Evolutionary conservation across 2,329 filamentous ascomycete species (phyloP), one percentile per base, ranked within the genome.

Genomic region (Trichoderma polysporum): DNA sequence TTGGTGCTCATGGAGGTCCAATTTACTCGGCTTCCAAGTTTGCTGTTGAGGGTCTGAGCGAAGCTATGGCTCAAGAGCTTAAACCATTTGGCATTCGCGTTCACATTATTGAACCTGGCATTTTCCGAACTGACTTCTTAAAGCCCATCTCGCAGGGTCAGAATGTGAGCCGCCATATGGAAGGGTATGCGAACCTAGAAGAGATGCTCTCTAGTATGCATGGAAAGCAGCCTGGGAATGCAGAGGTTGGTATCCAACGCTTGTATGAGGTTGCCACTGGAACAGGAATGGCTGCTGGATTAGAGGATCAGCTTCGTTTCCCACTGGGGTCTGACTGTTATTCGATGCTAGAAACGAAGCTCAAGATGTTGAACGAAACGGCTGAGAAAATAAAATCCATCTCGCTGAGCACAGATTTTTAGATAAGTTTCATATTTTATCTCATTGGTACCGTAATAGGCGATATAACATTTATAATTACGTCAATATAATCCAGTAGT

Each of bases 11-110:
- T 0, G 75, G 75, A 4, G 74, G 77, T 13, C 68, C 70, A 6
- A 74, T 77, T 2, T 81, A 82, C 56, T 76, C 79, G 56, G 74
- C 75, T 10, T 73, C 75, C 22, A 81, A 82, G 64, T 81, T 76
- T 71, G 79, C 77, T 0, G 71, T 81, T 1, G 75, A 74, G 0
- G 77, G 78, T 0, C 78, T 81, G 53, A 78, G 78, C 0, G 77
- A 79, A 8, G 74, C 72, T 1, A 69, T 82, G 3, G 69, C 75
- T 0, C 59, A 74, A 13, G 80, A 82, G 45, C 66, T 81, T 0
- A 68, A 73, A 1, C 69, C 76, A 0, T 69, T 81, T 4, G 80
- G 80, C 0, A 77, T 82, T 54, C 78, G 76, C 33, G 72, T 81
- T 1, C 78, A 76, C 1, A 73, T 79, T 0, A 69, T 79, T 0